Conservation (phyloP, 139 green algal genomes). For the Chlorella sorokiniana region DNA sequence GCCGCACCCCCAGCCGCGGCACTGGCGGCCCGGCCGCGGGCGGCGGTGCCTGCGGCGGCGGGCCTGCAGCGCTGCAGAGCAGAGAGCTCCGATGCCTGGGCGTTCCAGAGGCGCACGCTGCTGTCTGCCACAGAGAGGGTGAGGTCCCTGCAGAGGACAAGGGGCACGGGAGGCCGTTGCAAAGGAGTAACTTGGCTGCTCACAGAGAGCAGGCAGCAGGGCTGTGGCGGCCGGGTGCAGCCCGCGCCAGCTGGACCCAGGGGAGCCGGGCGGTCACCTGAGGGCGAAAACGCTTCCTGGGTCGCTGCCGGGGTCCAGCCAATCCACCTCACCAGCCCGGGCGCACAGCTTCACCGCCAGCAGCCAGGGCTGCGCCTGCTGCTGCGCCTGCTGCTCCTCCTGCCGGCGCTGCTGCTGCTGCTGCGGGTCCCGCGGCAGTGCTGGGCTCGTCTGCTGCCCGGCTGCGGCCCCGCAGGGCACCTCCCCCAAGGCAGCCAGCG, state of each 20-base stretch:
- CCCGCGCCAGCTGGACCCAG: background rate
- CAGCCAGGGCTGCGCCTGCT: conserved; percentile 12
- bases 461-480: background rate
- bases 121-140: background rate
- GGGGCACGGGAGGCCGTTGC: background rate
- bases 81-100: background rate
- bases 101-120: background rate
- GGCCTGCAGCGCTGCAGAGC: conserved; percentile 10
- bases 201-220: background rate
- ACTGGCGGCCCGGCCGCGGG: background rate
- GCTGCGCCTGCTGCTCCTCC: background rate
- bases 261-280: background rate
- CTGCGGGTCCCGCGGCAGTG: background rate
- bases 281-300: conserved; percentile 11
- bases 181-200: background rate
- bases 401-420: background rate
- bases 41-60: background rate
- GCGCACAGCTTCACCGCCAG: conserved; percentile 6
- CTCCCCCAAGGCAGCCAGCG: background rate
- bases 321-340: background rate
- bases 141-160: background rate
- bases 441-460: background rate
- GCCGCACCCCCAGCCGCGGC: background rate
- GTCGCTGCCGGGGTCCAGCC: conserved; percentile 1
- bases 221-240: background rate